Evolutionary conservation across 2,329 filamentous ascomycete species (phyloP), one percentile per base, ranked within the genome.

Genomic region (Paracoccidioides brasiliensis): DNA sequence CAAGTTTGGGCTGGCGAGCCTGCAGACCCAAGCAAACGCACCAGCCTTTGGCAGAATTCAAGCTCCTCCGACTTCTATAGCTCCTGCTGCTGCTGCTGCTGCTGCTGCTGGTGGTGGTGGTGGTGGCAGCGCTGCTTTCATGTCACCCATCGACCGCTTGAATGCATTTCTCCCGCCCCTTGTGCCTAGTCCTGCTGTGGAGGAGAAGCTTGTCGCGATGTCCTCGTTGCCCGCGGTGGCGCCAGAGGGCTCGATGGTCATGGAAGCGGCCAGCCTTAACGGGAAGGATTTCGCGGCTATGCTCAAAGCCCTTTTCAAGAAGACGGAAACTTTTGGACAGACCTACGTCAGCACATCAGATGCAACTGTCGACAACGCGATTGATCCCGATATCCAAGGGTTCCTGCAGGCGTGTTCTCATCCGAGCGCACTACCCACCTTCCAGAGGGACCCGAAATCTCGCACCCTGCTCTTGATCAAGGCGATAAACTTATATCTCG

Each of bases 401-500:
- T 33, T 35, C 33, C 7, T 49, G 14, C 22, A 35, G 32, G 8
- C 10, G 33, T 30, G 32, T 49, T 49, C 46, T 4, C 46, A 49
- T 49, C 32, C 46, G 15, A 32, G 37, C n/a, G 35, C 33, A 22
- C 14, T 49, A 10, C 9, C 46, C 1, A n/a, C 5, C 14, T 62
- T 69, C 37, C 57, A 69, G 14, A 56, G 56, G 5, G 60, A 63
- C 35, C 35, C 59, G 2, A 43, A 50, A 3, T 66, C 64, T 4
- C 58, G 66, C 12, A 61, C 56, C 28, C 55, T 62, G 5, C 57
- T 65, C 10, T 54, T 70, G 8, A 57, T 64, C 8, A 67, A 66
- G 38, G 61, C 64, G 2, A 64, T 70, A 44, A 66, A 67, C 51
- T 60, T 55, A 32, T 66, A 63, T 48, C 53, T 67, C 5, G 58